These are phyloP conservation scores for Sparassis latifolia DNA, from an alignment of 1,284 basidiomycete genomes.

Conservation along the genomic window DNA sequence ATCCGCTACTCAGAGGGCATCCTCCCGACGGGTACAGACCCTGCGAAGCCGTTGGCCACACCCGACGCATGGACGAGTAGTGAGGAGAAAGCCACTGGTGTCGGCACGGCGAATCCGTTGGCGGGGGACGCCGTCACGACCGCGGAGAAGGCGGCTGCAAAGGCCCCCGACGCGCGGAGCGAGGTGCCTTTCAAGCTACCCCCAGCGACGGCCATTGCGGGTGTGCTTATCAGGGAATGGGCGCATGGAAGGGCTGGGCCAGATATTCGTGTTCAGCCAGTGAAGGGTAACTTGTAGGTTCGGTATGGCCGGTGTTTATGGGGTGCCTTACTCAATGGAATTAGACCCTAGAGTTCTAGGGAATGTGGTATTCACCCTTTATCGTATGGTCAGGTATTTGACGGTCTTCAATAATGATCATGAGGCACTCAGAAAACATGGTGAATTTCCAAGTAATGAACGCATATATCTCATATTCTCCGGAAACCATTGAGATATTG, in stretches of 20 bases:
- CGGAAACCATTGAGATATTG: too few species aligned
- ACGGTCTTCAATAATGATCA: too few species aligned
- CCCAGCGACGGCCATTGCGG: slow-evolving; percentile 63
- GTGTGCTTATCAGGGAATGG: slow-evolving; percentile 65
- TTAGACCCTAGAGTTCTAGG: neutral
- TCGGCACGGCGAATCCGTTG: slow-evolving; percentile 5
- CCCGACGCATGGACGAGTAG: slow-evolving; percentile 12
- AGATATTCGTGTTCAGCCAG: neutral
- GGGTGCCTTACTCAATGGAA: neutral
- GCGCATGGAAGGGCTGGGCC: slow-evolving; percentile 34
- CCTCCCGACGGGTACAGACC: slow-evolving; percentile 48
- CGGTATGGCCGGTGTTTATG: too few species aligned
- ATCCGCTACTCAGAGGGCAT: slow-evolving; percentile 53
- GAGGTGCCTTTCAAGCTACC: slow-evolving; percentile 61
- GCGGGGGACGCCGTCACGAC: slow-evolving; percentile 6
- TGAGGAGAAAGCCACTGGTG: slow-evolving; percentile 7
- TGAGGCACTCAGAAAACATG: too few species aligned
- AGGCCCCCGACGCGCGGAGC: slow-evolving; percentile 9
- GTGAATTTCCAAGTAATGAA: too few species aligned
- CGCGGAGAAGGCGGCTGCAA: slow-evolving; percentile 1
- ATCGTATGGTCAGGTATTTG: too few species aligned
- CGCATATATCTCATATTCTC: too few species aligned
- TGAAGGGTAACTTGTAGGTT: slow-evolving; percentile 2
- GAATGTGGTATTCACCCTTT: too few species aligned
- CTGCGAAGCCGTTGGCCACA: slow-evolving; percentile 45